Evolutionary conservation across 805 yeast genomes (phyloP), one percentile per base, ranked within the genome.

Genomic region (Huiozyma sinensis): DNA sequence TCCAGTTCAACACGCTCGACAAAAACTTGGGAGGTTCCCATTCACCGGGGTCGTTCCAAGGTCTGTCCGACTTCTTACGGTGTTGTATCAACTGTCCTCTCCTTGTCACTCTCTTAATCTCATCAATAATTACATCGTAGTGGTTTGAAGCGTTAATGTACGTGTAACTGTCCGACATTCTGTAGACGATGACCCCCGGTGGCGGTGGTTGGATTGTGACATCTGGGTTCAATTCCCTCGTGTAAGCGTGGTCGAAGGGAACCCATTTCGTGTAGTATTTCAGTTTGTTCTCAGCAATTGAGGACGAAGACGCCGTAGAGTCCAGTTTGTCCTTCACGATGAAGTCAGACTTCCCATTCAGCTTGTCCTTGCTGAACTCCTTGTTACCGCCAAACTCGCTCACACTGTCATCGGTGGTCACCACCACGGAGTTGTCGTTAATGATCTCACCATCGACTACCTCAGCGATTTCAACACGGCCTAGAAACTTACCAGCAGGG

Each of bases 31-130:
- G 66, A 32, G 77, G 84, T 39, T 56, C 53, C 61, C 60, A 61
- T 39, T 57, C 54, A 50, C 94, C 94, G 12, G 88, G 88, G 56
- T 88, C 90, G 59, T 88, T 88, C 95, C 96, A 89, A 13, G 95
- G 89, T 50, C 88, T 74, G 45, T 81, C 81, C 46, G 68, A 51
- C 53, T 68, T 57, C 45, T 53, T 61, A 41, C 58, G 49, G n/a
- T 52, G 55, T 6, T 49, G 51, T 7, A 60, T 50, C n/a, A 67
- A 51, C 42, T 71, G 69, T 29, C 88, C 88, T 42, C 83, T 74
- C 52, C 73, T 73, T 1, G 95, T 84, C 7, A 57, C 44, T 37
- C 66, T 61, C 59, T 77, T 79, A 34, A 83, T 79, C 52, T 81
- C 79, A 47, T 83, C 89, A 39, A 78, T 67, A 12, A 89, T 71